A percentile compares a stretch with the other conserved stretches of the same genome.
phyloP scores from a whole-genome alignment of 2,329 filamentous ascomycete species.

The Colletotrichum sp. region DNA sequence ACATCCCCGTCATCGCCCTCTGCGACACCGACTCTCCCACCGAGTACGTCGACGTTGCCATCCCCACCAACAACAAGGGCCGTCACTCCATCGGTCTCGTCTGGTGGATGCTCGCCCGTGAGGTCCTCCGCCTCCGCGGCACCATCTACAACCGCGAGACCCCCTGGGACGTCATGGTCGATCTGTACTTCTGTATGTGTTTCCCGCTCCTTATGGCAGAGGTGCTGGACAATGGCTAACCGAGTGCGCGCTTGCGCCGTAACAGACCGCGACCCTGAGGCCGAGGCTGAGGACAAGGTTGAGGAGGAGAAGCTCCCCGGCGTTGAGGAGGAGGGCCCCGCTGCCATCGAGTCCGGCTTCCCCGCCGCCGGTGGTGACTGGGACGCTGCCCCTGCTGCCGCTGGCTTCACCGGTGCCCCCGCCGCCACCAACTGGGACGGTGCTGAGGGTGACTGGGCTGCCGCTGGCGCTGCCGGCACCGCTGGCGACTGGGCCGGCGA shows the following conservation, averaged over 20 bases:
- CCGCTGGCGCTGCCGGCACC: slow-evolving; percentile 53
- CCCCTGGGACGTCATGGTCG: slow-evolving; percentile 99
- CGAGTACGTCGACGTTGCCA: slow-evolving; percentile 99
- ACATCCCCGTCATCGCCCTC: slow-evolving; percentile 99
- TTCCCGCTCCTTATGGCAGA: neutral
- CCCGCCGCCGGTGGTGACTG: slow-evolving; percentile 74
- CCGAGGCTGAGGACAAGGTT: slow-evolving; percentile 98
- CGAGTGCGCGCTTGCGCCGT: neutral
- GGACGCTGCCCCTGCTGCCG: slow-evolving; percentile 76
- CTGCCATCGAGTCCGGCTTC: slow-evolving; percentile 81
- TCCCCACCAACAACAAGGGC: slow-evolving; percentile 99
- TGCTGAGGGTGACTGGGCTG: slow-evolving; percentile 65
- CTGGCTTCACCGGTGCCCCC: slow-evolving; percentile 69
- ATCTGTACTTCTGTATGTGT: slow-evolving; percentile 94
- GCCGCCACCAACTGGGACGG: slow-evolving; percentile 59
- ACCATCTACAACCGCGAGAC: slow-evolving; percentile 95
- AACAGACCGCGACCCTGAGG: slow-evolving; percentile 94
- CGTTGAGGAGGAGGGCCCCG: slow-evolving; percentile 83
- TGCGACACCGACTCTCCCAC: slow-evolving; percentile 99
- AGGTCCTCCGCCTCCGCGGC: slow-evolving; percentile 98
- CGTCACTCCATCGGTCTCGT: slow-evolving; percentile 97
- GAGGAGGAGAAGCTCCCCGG: slow-evolving; percentile 90
- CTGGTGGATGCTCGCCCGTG: slow-evolving; percentile 99
- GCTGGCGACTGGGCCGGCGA: slow-evolving; percentile 62
- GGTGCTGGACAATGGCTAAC: neutral